Evolutionary conservation across 805 yeast genomes (phyloP).

Genomic region (Jamesozyma spencerorum): DNA sequence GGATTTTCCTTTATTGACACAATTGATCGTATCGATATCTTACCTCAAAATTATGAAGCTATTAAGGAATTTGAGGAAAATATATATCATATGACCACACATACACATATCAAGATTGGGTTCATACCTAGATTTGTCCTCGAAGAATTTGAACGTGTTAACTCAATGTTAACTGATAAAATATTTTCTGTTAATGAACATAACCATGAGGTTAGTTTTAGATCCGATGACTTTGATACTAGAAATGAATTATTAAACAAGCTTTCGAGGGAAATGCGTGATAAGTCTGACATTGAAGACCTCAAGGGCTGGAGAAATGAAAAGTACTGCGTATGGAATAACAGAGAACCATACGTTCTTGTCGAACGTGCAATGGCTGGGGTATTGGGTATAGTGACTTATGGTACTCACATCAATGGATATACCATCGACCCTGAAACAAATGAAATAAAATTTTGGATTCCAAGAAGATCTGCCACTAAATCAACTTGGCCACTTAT

Average conservation of each 20-base stretch:
- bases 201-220: constrained; percentile 24
- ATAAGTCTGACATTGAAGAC: constrained; percentile 26
- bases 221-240: constrained; percentile 25
- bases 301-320: constrained; percentile 81
- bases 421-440: constrained; percentile 44
- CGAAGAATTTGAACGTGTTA: constrained; percentile 21
- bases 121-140: constrained; percentile 32
- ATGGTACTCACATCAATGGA: constrained; percentile 85
- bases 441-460: constrained; percentile 56
- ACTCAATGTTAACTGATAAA: constrained; percentile 7
- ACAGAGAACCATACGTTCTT: constrained; percentile 47
- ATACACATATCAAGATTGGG: constrained; percentile 33
- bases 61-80: constrained; percentile 15
- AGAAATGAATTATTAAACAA: constrained; percentile 34
- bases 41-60: constrained; percentile 18
- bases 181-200: constrained; percentile 27
- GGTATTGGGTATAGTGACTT: constrained; percentile 75
- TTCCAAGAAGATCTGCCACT: constrained; percentile 67
- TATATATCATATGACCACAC: constrained; percentile 31
- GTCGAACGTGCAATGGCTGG: constrained; percentile 79
- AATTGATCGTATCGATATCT: constrained; percentile 22
- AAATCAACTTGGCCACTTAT: constrained; percentile 86
- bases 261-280: constrained; percentile 37
- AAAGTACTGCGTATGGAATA: constrained; percentile 57
- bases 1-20: constrained; percentile 21